Conservation (phyloP, 495 filamentous ascomycete genomes). For the Daldinia vernicosa region DNA sequence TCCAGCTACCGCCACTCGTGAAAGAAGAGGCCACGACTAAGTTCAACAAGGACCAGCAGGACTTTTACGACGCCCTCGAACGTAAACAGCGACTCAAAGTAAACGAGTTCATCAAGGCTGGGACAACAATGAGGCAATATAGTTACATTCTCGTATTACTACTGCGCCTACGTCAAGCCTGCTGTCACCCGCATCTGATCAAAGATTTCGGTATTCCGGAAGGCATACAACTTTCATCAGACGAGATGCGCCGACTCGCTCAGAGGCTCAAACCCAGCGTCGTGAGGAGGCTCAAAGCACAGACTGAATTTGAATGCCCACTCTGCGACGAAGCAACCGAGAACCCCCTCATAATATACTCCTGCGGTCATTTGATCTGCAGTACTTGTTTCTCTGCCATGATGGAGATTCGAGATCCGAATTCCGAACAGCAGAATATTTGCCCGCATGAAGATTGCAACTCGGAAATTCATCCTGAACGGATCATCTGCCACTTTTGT, state of each 20-base stretch:
- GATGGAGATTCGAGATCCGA: conserved; percentile 67
- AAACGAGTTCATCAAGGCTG: conserved; percentile 78
- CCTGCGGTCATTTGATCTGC: conserved; percentile 87
- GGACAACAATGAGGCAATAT: conserved; percentile 80
- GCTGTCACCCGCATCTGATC: conserved; percentile 93
- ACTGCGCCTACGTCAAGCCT: conserved; percentile 88
- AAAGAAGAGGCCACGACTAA: conserved; percentile 71
- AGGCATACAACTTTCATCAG: conserved; percentile 55
- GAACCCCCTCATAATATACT: conserved; percentile 81
- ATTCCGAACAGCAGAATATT: conserved; percentile 64
- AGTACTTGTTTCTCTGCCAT: conserved; percentile 80
- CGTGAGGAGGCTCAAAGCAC: conserved; percentile 71
- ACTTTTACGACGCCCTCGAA: conserved; percentile 79
- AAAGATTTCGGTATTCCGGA: conserved; percentile 71
- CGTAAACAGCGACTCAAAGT: conserved; percentile 71
- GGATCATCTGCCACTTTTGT: conserved; percentile 74
- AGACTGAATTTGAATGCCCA: conserved; percentile 70
- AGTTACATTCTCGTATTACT: conserved; percentile 85
- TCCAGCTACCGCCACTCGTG: conserved; percentile 75
- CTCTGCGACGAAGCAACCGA: conserved; percentile 81
- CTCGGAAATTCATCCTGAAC: conserved; percentile 66
- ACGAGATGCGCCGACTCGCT: conserved; percentile 72
- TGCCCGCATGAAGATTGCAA: conserved; percentile 77
- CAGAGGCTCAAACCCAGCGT: conserved; percentile 67
- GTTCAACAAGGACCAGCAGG: conserved; percentile 77